A percentile compares a stretch with the other conserved stretches of the same genome.
Evolutionary conservation across 2,329 filamentous ascomycete genomes (phyloP).

Genomic region (Exophiala phaeomuriformis): DNA sequence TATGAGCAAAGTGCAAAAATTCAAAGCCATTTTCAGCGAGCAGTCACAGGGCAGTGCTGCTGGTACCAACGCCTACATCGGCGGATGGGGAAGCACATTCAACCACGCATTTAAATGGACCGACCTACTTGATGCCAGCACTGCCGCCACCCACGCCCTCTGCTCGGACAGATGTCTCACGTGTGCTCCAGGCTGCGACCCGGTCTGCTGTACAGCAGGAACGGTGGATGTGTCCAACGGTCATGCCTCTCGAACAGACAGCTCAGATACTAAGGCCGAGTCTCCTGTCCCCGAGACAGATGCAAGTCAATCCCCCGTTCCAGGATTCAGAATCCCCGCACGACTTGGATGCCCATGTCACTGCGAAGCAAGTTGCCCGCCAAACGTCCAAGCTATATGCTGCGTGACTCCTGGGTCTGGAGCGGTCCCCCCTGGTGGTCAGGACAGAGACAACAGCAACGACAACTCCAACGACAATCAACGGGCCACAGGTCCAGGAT

Average conservation of each 20-base stretch:
- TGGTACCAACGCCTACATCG: background rate
- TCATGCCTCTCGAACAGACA: background rate
- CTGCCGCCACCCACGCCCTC: background rate
- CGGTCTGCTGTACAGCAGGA: slow-evolving; percentile 8
- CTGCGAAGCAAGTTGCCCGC: slow-evolving; percentile 2
- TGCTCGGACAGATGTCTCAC: background rate
- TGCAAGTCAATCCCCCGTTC: background rate
- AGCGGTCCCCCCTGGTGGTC: background rate
- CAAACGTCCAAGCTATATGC: slow-evolving; percentile 1
- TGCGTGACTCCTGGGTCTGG: background rate
- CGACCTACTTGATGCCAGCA: slow-evolving; percentile 7
- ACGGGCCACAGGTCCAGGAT: background rate
- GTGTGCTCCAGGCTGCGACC: slow-evolving; percentile 15
- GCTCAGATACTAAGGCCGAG: too few species aligned
- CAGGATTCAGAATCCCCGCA: background rate
- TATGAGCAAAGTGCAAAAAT: slow-evolving; percentile 5
- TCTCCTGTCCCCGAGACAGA: background rate
- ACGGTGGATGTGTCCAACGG: background rate
- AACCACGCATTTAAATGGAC: slow-evolving; percentile 12
- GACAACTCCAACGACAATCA: background rate
- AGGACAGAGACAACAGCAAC: background rate
- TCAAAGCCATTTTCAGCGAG: slow-evolving; percentile 9
- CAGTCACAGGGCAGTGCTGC: background rate
- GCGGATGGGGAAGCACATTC: background rate
- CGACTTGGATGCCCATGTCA: slow-evolving; percentile 13